A percentile compares a stretch with the other conserved stretches of the same genome.
Evolutionary conservation across 2,329 filamentous ascomycete species (phyloP).

Genomic region (Graphiopsis chlorocephala): DNA sequence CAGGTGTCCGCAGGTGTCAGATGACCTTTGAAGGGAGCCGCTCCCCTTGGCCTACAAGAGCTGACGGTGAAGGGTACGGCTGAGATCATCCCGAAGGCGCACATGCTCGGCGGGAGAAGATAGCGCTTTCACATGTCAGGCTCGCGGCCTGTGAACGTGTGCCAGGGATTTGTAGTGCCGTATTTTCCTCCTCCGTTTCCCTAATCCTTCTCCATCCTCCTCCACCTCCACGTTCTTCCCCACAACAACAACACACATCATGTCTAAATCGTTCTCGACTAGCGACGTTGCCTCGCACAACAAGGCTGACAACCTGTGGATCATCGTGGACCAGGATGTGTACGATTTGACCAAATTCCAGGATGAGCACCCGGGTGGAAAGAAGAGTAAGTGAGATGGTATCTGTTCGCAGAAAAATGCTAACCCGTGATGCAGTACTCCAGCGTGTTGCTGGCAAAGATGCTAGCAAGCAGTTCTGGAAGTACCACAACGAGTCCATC

Average conservation of each 20-base stretch:
- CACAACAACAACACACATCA: slow-evolving; percentile 39
- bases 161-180: slow-evolving; percentile 11
- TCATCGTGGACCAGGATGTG: slow-evolving; percentile 90
- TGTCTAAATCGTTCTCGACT: slow-evolving; percentile 84
- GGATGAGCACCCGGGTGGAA: slow-evolving; percentile 52
- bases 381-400: slow-evolving; percentile 56
- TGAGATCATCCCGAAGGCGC: slow-evolving; percentile 14
- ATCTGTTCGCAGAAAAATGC: not conserved
- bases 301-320: slow-evolving; percentile 80
- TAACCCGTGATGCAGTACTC: slow-evolving; percentile 49
- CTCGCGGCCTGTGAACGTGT: not conserved
- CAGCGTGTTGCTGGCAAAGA: slow-evolving; percentile 65
- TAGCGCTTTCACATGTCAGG: slow-evolving; percentile 10
- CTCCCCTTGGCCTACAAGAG: not conserved
- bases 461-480: slow-evolving; percentile 62
- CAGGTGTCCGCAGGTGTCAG: slow-evolving; percentile 9
- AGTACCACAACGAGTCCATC: slow-evolving; percentile 80
- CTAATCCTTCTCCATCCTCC: slow-evolving; percentile 1
- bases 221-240: not conserved
- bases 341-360: slow-evolving; percentile 79
- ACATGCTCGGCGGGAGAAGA: slow-evolving; percentile 4
- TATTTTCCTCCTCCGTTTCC: not conserved
- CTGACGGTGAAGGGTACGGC: not conserved
- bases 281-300: slow-evolving; percentile 89
- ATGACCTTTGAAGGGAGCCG: slow-evolving; percentile 2